A percentile compares a stretch with the other conserved stretches of the same genome.
These are phyloP conservation scores for Aphanocladium album DNA, from an alignment of 2,329 filamentous ascomycete genomes.

Conservation along the genomic window DNA sequence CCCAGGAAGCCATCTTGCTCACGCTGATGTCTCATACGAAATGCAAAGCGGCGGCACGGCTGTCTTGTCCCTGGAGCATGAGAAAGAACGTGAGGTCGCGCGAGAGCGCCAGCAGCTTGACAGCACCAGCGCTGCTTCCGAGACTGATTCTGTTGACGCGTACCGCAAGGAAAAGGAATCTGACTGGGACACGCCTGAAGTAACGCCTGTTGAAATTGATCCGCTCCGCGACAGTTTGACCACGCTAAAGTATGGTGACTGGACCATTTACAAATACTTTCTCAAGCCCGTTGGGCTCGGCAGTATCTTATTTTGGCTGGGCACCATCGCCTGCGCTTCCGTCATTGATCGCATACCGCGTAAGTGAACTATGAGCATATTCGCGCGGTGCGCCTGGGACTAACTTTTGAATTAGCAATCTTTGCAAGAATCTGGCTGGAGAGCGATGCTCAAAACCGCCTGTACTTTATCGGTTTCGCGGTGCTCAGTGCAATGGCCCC, in stretches of 20 bases:
- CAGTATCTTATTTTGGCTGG: background rate
- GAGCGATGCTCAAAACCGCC: background rate
- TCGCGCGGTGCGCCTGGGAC: too few relatives aligned
- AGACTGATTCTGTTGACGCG: background rate
- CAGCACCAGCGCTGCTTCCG: background rate
- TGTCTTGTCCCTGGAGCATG: too few relatives aligned
- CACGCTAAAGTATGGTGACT: background rate
- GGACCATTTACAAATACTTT: conserved; percentile 2
- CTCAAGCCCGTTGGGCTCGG: background rate
- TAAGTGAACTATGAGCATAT: background rate
- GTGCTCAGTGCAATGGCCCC: background rate
- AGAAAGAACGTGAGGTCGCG: too few relatives aligned
- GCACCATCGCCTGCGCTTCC: background rate
- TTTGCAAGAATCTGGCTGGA: conserved; percentile 13
- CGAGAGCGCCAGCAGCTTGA: background rate
- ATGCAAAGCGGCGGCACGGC: background rate
- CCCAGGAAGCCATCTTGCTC: background rate
- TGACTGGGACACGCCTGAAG: background rate
- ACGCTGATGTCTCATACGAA: background rate
- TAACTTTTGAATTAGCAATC: background rate
- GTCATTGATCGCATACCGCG: background rate
- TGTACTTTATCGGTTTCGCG: conserved; percentile 13
- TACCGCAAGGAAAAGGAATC: too few relatives aligned
- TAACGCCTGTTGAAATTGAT: background rate
- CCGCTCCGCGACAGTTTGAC: background rate